Base-by-base conservation (phyloP, 1,284 basidiomycete species). In the Cryptococcus deneoformans region DNA sequence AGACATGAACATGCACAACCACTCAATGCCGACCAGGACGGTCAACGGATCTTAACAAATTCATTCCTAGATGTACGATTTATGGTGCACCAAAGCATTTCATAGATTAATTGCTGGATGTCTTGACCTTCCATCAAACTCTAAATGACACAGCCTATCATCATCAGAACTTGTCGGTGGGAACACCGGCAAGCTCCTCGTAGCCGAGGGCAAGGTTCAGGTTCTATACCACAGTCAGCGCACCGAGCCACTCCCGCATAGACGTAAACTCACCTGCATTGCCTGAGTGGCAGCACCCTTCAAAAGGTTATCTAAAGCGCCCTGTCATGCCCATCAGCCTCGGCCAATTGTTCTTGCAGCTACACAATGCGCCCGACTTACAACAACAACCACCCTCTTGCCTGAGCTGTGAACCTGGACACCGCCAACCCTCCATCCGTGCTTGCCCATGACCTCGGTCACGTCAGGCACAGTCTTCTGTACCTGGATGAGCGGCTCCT, bases 201-300 rank as follows among this genome's bases (percentile, higher is more conserved):
- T 90, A 91, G 11, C 95, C 95, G 37, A 99, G 83, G 2, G 92
- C 88, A 50, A 98, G 82, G 80, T 99, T 99, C 71, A 99, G 79
- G 77, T 99, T 99, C 89, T 97, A 77, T 24, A 12, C 24, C 35
- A 29, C 11, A 46, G 48, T 51, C 43, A 47, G 37, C 50, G 20
- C 20, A 20, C 20, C 20, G 20, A 54, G 40, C 12, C 37, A 24
- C 24, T 37, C 8, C 9, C 9, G n/a, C 16, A 34, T 34, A 50
- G 35, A 46, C 34, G 43, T 16, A 34, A 35, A 36, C 39, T 44
- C 58, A 91, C 90, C 82, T 94, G 92, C 59, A 99, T 73, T 77
- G 94, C 98, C 79, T 99, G 96, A 16, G 95, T 99, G 6, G 95
- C 95, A 49, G 95, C 96, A 9, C 95, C 95, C 78, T 99, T 99